Base-by-base conservation (phyloP, 495 filamentous ascomycete species). In the Cudoniella acicularis region DNA sequence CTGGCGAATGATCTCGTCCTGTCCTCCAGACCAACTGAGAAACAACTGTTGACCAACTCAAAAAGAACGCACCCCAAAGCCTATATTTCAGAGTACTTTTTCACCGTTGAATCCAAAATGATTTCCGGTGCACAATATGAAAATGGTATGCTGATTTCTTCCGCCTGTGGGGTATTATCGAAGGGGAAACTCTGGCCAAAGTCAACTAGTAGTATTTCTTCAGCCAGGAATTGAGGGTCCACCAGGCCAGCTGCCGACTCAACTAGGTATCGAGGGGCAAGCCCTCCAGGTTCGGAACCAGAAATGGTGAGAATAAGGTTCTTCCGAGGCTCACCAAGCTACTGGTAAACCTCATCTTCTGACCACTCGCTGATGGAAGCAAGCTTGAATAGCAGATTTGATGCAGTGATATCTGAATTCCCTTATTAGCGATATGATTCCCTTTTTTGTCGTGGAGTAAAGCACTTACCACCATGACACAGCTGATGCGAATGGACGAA, bases 401-500 rank as follows among this genome's bases (percentile, higher is more conserved):
- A 50, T 6, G 48, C 48, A 50, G 48, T 50, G 18, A 50, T 26
- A 50, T 50, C 48, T 50, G 48, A 9, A 50, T 23, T 46, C 43
- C 20, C 20, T 50, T 25, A 20, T 50, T 50, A 50, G 23, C 48
- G 23, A 46, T 46, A 46, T 9, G 25, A 24, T 25, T 50, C 48
- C 48, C 23, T 50, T 24, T 23, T 13, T n/a, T 50, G 23, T 50
- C 21, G 23, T 9, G 20, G 48, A 26, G 48, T 23, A 50, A 25
- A 50, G 23, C 23, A 46, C 22, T 23, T 26, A 56, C 42, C 54
- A 9, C 54, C 54, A 36, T 56, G 54, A 24, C 26, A 40, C 2
- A 49, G 22, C 17, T 22, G 10, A n/a, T 24, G 30, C 1, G 30
- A 46, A 57, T 62, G 59, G 23, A 62, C 49, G 27, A 47, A 62